Base-by-base conservation (phyloP, 768 basidiomycete species). In the Mycena latifolia region DNA sequence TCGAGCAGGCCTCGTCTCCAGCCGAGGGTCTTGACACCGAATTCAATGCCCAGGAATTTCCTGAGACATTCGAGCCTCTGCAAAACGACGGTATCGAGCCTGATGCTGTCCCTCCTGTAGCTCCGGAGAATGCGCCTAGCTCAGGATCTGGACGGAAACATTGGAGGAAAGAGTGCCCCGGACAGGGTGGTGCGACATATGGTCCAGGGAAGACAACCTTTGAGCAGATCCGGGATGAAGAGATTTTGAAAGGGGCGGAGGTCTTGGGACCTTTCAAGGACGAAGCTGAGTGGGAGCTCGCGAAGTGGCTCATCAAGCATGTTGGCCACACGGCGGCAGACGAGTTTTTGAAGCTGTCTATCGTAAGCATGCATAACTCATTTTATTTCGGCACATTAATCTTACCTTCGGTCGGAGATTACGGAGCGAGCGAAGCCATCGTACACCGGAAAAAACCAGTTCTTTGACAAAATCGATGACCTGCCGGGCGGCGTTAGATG, bases 231-330 rank as follows among this genome's bases (percentile, higher is more conserved):
- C 46, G 64, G 7, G 66, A 63, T 20, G 48, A 59, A 0, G 61
- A 66, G 48, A 63, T 67, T n/a, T 35, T 51, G 25, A 41, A 28
- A 22, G 55, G 64, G 65, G 72, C 37, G 24, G 64, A 55, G 53
- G 18, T 66, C 66, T 5, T 73, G 70, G 74, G 63, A 1, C 77
- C 77, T 7, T 80, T 78, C 39, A 51, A 45, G 22, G 58, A 70
- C 33, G 57, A 68, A 37, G 76, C 75, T 2, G 75, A 80, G 28
- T 77, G 75, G 70, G 71, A 75, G 43, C 58, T 81, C 0, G 80
- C 74, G 4, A 61, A 68, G 35, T 81, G 77, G 77, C 61, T 81
- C 43, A 75, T 75, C n/a, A 70, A 69, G 17, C 60, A 68, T 37
- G 72, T 75, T 15, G 72, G 77, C 0, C 71, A 80, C 28, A 76